Evolutionary conservation across 805 yeast species (phyloP), one percentile per base, ranked within the genome.

Genomic region (Candida schatavii): DNA sequence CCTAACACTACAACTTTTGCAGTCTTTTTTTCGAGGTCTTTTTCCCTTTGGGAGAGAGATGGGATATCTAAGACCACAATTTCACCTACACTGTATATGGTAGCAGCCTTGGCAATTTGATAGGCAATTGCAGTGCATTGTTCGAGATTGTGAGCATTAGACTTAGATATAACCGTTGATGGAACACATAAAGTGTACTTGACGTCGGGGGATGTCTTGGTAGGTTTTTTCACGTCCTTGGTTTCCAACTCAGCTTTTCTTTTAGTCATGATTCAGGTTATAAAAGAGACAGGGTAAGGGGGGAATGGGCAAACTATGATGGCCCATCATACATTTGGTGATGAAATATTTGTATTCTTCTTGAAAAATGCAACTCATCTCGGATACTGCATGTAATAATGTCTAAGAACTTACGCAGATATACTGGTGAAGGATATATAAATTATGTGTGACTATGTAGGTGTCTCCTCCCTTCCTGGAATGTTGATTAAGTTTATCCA

Each of bases 81-180:
- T 56, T 90, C 97, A 4, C 78, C 76, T 4, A 87, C 88, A 41
- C 80, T 75, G 59, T 74, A 88, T 1, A 79, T 68, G 22, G 85
- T 77, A 3, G 88, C 84, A 2, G 82, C 79, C 52, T 84, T 79
- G 10, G 96, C 90, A 13, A 90, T 72, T 59, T 88, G 95, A 53
- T 89, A 85, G 1, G 85, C 80, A 1, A 80, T 70, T 44, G 77
- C 70, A 0, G 95, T 88, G 11, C 80, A 81, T 56, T 88, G 96
- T 46, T 83, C 83, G 38, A 87, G 64, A 48, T 82, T 83, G 29
- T 62, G 64, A 37, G 91, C 84, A 52, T 80, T 77, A 4, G 77
- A 54, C 1, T 49, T 46, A 1, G 78, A 69, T 10, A 88, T 73
- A 14, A 81, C 68, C 1, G 82, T 72, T 1, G 91, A 78, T 1